A percentile compares a stretch with the other conserved stretches of the same genome.
These are phyloP conservation scores for Phlebiopsis gigantea DNA, from an alignment of 768 basidiomycete species.

Conservation along the genomic window DNA sequence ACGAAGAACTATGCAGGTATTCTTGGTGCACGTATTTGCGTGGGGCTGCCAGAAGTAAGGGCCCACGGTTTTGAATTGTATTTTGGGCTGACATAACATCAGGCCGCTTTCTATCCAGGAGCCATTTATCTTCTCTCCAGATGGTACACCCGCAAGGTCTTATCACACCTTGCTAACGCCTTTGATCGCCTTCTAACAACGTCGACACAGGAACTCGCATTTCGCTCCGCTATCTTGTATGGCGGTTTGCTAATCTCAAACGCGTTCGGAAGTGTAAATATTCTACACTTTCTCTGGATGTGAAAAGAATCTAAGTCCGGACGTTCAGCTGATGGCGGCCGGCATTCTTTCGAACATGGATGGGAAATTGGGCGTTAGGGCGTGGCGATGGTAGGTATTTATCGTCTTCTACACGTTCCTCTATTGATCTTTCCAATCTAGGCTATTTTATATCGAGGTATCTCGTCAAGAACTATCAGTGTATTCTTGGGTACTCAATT, in stretches of 20 bases:
- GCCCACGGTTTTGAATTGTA: neutral
- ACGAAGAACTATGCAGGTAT: slow-evolving; percentile 52
- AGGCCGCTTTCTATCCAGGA: slow-evolving; percentile 66
- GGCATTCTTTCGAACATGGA: slow-evolving; percentile 69
- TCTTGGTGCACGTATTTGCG: slow-evolving; percentile 51
- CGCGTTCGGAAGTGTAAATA: slow-evolving; percentile 58
- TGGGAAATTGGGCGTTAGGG: slow-evolving; percentile 56
- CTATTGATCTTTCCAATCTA: slow-evolving; percentile 45
- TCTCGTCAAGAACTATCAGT: neutral
- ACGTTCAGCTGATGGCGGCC: slow-evolving; percentile 58
- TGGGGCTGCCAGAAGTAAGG: slow-evolving; percentile 54
- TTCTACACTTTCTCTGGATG: neutral
- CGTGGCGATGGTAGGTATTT: slow-evolving; percentile 58
- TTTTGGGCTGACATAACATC: neutral
- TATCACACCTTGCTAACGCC: neutral
- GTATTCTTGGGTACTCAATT: neutral
- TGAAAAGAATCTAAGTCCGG: neutral
- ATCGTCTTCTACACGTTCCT: slow-evolving; percentile 50
- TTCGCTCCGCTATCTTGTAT: slow-evolving; percentile 57
- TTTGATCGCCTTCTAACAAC: neutral
- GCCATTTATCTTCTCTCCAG: slow-evolving; percentile 33
- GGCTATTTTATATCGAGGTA: slow-evolving; percentile 72
- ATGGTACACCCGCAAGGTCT: slow-evolving; percentile 33
- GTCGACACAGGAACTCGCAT: slow-evolving; percentile 49
- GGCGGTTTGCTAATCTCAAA: slow-evolving; percentile 57